These are phyloP conservation scores for Pseudodiploospora longispora DNA, from an alignment of 2,329 filamentous ascomycete species.

Conservation along the genomic window DNA sequence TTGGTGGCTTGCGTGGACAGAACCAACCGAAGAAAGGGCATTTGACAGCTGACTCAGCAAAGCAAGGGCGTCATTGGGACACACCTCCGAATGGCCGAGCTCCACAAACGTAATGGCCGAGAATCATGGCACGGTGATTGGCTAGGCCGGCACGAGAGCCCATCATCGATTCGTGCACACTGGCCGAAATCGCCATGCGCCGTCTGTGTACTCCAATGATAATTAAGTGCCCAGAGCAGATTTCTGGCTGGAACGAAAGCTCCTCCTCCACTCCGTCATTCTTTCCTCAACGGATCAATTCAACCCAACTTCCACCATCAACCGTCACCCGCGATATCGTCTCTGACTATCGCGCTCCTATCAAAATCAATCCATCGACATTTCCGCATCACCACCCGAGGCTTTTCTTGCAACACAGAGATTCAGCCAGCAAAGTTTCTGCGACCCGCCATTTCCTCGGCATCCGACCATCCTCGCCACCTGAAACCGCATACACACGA, in stretches of 20 bases:
- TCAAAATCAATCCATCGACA: no score
- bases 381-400: no score
- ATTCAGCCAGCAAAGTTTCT: no score
- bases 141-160: neutral
- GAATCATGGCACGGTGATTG: conserved; percentile 4
- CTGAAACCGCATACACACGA: no score
- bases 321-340: neutral
- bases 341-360: neutral
- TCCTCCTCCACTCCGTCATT: conserved; percentile 2
- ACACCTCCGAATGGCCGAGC: conserved; percentile 6
- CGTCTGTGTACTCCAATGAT: neutral
- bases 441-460: neutral
- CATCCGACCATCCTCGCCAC: neutral
- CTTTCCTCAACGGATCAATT: neutral
- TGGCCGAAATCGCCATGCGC: conserved; percentile 10
- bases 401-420: no score
- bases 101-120: conserved; percentile 9
- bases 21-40: neutral
- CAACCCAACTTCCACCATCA: neutral
- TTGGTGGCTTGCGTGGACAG: no score
- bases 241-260: no score
- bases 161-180: conserved; percentile 1
- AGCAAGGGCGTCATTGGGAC: neutral
- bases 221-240: no score
- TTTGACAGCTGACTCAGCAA: conserved; percentile 9